Percentiles rank a stretch among this genome's conserved stretches.
Conservation (phyloP, 257 asterid species). For the Leptodermis oblonga region DNA sequence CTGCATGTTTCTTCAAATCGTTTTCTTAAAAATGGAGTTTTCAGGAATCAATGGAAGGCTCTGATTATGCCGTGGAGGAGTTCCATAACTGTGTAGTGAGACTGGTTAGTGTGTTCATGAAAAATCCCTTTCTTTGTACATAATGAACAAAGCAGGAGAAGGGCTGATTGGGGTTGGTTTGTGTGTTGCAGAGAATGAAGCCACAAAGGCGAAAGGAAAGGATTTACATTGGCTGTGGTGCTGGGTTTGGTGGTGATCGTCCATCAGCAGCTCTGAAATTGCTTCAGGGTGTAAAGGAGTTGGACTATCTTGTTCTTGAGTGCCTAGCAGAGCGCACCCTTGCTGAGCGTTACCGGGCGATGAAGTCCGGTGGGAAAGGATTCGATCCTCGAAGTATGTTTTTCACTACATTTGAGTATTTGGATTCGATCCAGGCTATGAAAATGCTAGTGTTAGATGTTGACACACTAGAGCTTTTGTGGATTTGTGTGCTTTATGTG, state of each 20-base stretch:
- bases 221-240: conserved; percentile 88
- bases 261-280: conserved; percentile 83
- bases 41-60: conserved; percentile 36
- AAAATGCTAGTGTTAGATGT: background rate
- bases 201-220: conserved; percentile 72
- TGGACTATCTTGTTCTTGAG: conserved; percentile 85
- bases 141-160: background rate
- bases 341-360: conserved; percentile 70
- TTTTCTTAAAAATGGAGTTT: conserved; percentile 9
- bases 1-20: background rate
- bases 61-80: conserved; percentile 28
- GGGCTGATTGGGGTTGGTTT: background rate
- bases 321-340: conserved; percentile 99
- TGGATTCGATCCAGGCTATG: background rate
- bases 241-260: conserved; percentile 97
- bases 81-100: conserved; percentile 53
- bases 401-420: background rate
- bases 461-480: too few relatives aligned
- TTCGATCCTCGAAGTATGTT: conserved; percentile 91
- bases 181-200: conserved; percentile 52
- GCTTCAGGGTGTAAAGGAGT: conserved; percentile 68
- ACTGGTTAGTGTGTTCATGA: conserved; percentile 42
- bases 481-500: background rate
- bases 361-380: conserved; percentile 71
- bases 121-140: background rate